These are phyloP conservation scores for Nevesoporus exiguus DNA, from an alignment of 768 basidiomycete species.

Conservation along the genomic window DNA sequence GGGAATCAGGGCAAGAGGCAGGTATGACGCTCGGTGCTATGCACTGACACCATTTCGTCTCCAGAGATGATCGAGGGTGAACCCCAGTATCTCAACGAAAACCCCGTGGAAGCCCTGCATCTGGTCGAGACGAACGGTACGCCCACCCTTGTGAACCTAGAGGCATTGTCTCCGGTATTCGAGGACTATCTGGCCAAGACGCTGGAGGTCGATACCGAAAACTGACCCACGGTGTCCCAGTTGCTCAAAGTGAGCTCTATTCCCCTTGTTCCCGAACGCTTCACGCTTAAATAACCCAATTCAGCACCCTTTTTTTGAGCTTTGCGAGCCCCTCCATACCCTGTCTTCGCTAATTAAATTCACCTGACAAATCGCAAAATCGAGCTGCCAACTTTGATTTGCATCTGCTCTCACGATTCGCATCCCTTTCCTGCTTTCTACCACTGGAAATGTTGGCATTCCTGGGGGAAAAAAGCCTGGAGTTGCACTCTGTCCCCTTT, in stretches of 20 bases:
- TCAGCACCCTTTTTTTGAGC: conserved; percentile 85
- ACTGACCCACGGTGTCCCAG: conserved; percentile 81
- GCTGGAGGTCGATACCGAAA: conserved; percentile 93
- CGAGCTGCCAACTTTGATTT: conserved; percentile 38
- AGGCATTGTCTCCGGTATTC: conserved; percentile 70
- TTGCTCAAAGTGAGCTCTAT: conserved; percentile 63
- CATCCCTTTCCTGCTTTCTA: conserved; percentile 18
- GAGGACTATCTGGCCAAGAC: conserved; percentile 85
- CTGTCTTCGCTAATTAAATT: conserved; percentile 90
- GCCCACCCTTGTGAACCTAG: conserved; percentile 91
- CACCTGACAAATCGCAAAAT: conserved; percentile 80
- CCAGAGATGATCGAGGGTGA: conserved; percentile 98
- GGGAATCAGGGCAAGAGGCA: conserved; percentile 95
- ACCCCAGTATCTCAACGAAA: conserved; percentile 94
- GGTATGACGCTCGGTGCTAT: conserved; percentile 19
- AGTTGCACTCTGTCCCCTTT: conserved; percentile 15
- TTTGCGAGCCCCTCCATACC: conserved; percentile 82
- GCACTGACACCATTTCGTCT: conserved; percentile 4
- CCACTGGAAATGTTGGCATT: conserved; percentile 14
- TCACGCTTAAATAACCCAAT: conserved; percentile 4
- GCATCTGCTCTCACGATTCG: conserved; percentile 20
- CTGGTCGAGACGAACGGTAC: conserved; percentile 98
- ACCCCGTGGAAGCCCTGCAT: conserved; percentile 93
- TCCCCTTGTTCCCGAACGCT: background rate
- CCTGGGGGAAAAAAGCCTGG: conserved; percentile 6